phyloP scores from a whole-genome alignment of 495 filamentous ascomycete species.

The Aspergillus biplanus region DNA sequence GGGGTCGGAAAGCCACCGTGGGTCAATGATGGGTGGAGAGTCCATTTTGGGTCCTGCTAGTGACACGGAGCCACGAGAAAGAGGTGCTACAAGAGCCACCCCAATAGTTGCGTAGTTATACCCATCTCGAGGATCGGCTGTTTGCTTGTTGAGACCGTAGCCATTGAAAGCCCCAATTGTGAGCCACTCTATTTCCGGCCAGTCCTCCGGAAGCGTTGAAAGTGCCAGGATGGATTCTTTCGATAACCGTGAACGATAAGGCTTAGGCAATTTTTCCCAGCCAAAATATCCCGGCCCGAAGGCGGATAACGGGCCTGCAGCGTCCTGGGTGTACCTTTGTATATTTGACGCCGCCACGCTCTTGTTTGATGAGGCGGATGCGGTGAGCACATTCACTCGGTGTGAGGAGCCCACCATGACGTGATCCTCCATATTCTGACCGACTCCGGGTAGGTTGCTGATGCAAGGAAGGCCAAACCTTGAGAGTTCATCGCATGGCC shows the following conservation, averaged over 20 bases:
- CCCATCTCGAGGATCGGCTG: constrained; percentile 34
- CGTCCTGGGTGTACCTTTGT: constrained; percentile 24
- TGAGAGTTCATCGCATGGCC: constrained; percentile 40
- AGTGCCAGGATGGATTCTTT: constrained; percentile 27
- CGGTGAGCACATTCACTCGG: constrained; percentile 31
- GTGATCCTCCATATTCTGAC: constrained; percentile 53
- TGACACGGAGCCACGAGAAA: constrained; percentile 56
- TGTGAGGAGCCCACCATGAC: constrained; percentile 30
- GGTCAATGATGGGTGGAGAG: constrained; percentile 53
- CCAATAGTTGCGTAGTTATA: constrained; percentile 49
- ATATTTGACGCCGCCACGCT: constrained; percentile 16
- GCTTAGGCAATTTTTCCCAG: constrained; percentile 50
- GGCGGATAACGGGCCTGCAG: constrained; percentile 23
- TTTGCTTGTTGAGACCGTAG: constrained; percentile 20
- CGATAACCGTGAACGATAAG: constrained; percentile 24
- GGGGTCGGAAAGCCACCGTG: constrained; percentile 46
- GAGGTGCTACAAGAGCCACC: constrained; percentile 47
- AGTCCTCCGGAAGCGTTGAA: constrained; percentile 48
- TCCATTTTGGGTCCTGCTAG: constrained; percentile 41
- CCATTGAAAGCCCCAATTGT: constrained; percentile 22
- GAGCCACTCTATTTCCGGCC: constrained; percentile 59
- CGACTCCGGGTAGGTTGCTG: constrained; percentile 48
- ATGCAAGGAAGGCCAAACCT: constrained; percentile 44
- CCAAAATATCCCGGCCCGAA: constrained; percentile 30
- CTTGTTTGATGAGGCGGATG: constrained; percentile 17